A percentile compares a stretch with the other conserved stretches of the same genome.
Evolutionary conservation across 2,329 filamentous ascomycete genomes (phyloP).

Genomic region (Ramularia collo-cygni): DNA sequence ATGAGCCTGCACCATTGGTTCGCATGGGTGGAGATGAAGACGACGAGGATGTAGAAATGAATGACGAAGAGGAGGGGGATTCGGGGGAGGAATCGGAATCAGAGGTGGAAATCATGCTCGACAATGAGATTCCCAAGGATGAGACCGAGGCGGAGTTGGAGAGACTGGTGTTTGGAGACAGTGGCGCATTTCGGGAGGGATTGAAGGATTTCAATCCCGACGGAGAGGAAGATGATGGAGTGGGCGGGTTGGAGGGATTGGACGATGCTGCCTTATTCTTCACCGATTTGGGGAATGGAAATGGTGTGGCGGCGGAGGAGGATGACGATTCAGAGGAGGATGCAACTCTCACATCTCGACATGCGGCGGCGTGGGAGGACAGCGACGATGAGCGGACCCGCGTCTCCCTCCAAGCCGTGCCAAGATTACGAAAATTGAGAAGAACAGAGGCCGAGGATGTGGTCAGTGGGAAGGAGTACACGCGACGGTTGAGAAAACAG

Average conservation of each 20-base stretch:
- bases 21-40: neutral
- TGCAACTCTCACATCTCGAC: conserved; percentile 30
- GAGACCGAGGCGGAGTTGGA: conserved; percentile 44
- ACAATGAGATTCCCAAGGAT: conserved; percentile 25
- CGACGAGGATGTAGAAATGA: conserved; percentile 1
- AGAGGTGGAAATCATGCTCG: conserved; percentile 25
- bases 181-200: conserved; percentile 69
- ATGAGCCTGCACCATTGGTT: conserved; percentile 18
- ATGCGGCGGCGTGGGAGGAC: conserved; percentile 74
- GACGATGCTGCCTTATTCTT: conserved; percentile 82
- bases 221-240: conserved; percentile 38
- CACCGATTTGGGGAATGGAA: conserved; percentile 60
- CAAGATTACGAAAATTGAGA: conserved; percentile 74
- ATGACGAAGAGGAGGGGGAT: conserved; percentile 13
- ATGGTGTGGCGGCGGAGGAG: conserved; percentile 33
- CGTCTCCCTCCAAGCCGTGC: conserved; percentile 71
- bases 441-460: conserved; percentile 76
- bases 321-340: conserved; percentile 37
- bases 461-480: conserved; percentile 80
- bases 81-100: conserved; percentile 21
- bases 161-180: conserved; percentile 80
- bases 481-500: conserved; percentile 69
- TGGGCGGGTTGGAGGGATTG: conserved; percentile 50
- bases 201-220: conserved; percentile 53
- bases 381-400: conserved; percentile 88